Evolutionary conservation across 352 stramenopile species (phyloP), one percentile per base, ranked within the genome.

Genomic region (Globisporangium nunn): DNA sequence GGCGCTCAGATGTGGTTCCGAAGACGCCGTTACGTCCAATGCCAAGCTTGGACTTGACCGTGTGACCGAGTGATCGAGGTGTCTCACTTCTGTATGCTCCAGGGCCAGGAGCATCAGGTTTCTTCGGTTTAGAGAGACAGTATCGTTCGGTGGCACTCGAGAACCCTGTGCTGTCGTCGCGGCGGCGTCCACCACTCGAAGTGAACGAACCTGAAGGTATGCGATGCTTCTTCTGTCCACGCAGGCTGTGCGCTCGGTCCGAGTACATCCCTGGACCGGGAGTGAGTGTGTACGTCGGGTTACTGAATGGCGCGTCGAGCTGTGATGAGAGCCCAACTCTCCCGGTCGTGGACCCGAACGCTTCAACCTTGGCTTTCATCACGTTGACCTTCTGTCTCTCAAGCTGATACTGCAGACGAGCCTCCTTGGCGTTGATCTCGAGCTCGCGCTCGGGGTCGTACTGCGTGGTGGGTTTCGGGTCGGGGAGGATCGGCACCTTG

Each of bases 11-110:
- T 2, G 71, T 91, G 12, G 79, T 79, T n/a, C 81, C 81, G 59
- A 91, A 91, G 17, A 87, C 70, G 31, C 81, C 79, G 47, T 82
- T 81, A 45, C 81, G 75, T 2, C 81, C 81, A 17, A 90, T 71
- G 7, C 65, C 68, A 11, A 82, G 63, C 39, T 75, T 77, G 4
- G 66, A 58, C 62, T 70, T 70, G 23, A 88, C 72, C 6, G 67
- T 33, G 14, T 81, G 66, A n/a, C 77, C 70, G 1, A 90, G 56
- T 1, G 81, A 88, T 2, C 79, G 65, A 11, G 79, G 79, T 8
- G 74, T 89, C 62, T 87, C 79, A 46, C 63, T 81, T 45, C 70
- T 74, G 65, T 89, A 89, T 1, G 79, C 60, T 0, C 76, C 76
- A 4, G 74, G 79, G 0, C 79, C 79, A 14, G 73, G 74, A 6